Conservation (phyloP, 352 stramenopile genomes). For the Peronospora destructor region DNA sequence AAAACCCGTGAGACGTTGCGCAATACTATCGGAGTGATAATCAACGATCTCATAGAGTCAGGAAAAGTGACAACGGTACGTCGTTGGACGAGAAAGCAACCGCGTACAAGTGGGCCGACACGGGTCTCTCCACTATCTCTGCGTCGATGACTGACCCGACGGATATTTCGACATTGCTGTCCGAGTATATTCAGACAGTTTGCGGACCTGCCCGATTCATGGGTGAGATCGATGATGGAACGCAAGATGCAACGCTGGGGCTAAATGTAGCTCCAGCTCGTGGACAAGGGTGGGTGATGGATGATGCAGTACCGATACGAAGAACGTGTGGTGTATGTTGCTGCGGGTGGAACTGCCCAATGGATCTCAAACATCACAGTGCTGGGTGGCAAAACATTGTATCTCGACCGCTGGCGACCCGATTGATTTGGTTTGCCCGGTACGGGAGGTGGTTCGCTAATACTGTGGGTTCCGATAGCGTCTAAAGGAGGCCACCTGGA, state of each 20-base stretch:
- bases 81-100: constrained; percentile 32
- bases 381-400: constrained; percentile 49
- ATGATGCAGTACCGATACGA: constrained; percentile 29
- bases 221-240: constrained; percentile 52
- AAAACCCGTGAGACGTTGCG: constrained; percentile 42
- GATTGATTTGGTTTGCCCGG: constrained; percentile 36
- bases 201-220: constrained; percentile 51
- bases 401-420: constrained; percentile 59
- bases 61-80: constrained; percentile 34
- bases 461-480: constrained; percentile 45
- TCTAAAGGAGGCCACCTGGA: constrained; percentile 36
- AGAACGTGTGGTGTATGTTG: constrained; percentile 39
- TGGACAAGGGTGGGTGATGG: constrained; percentile 44
- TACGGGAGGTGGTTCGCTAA: constrained; percentile 38
- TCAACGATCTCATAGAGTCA: constrained; percentile 47
- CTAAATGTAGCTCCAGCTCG: constrained; percentile 32
- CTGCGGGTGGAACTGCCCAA: constrained; percentile 26
- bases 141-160: constrained; percentile 34
- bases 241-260: constrained; percentile 29
- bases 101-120: constrained; percentile 31
- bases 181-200: constrained; percentile 52
- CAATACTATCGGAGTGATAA: constrained; percentile 47
- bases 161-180: constrained; percentile 36
- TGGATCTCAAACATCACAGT: constrained; percentile 35
- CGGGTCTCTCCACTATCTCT: constrained; percentile 19